A percentile compares a stretch with the other conserved stretches of the same genome.
phyloP scores from a whole-genome alignment of 2,329 filamentous ascomycete species.

The Sordariomycetes sp. region DNA sequence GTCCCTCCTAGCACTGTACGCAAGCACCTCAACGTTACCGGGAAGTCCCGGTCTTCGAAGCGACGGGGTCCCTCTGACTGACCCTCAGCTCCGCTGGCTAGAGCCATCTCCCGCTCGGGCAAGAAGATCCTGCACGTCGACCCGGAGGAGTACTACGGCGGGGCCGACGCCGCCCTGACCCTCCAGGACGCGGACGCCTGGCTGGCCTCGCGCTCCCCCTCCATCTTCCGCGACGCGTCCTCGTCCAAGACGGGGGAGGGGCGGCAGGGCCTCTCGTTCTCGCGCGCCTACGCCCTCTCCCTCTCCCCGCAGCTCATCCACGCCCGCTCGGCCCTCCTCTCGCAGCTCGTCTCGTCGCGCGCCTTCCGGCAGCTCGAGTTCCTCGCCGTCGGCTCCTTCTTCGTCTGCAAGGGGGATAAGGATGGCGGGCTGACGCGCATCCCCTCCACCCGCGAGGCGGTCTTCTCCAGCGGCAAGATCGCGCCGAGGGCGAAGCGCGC shows the following conservation, averaged over 20 bases:
- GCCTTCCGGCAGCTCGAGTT: slow-evolving; percentile 89
- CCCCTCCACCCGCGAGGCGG: slow-evolving; percentile 82
- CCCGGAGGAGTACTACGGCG: slow-evolving; percentile 79
- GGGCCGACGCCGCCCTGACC: slow-evolving; percentile 73
- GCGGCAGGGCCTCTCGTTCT: slow-evolving; percentile 39
- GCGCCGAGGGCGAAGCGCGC: slow-evolving; percentile 72
- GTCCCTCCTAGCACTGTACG: slow-evolving; percentile 71
- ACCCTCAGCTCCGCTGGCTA: slow-evolving; percentile 23
- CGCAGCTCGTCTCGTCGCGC: slow-evolving; percentile 76
- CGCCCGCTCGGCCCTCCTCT: slow-evolving; percentile 66
- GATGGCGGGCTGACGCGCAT: slow-evolving; percentile 50
- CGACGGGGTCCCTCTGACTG: slow-evolving; percentile 33
- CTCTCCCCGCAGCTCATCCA: slow-evolving; percentile 83
- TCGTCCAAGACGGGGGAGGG: slow-evolving; percentile 22
- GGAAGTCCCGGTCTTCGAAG: background rate
- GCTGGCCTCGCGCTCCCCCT: slow-evolving; percentile 23
- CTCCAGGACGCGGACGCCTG: slow-evolving; percentile 72
- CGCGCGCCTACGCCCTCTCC: slow-evolving; percentile 72
- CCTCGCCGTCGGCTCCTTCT: slow-evolving; percentile 86
- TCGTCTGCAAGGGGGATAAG: slow-evolving; percentile 48
- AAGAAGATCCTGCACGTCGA: slow-evolving; percentile 91
- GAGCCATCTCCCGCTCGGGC: slow-evolving; percentile 81
- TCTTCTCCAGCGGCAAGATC: slow-evolving; percentile 70
- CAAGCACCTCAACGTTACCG: slow-evolving; percentile 1
- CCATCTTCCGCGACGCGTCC: slow-evolving; percentile 23